Evolutionary conservation across 2,329 filamentous ascomycete species (phyloP), one percentile per base, ranked within the genome.

Genomic region (Talaromyces verruculosus): DNA sequence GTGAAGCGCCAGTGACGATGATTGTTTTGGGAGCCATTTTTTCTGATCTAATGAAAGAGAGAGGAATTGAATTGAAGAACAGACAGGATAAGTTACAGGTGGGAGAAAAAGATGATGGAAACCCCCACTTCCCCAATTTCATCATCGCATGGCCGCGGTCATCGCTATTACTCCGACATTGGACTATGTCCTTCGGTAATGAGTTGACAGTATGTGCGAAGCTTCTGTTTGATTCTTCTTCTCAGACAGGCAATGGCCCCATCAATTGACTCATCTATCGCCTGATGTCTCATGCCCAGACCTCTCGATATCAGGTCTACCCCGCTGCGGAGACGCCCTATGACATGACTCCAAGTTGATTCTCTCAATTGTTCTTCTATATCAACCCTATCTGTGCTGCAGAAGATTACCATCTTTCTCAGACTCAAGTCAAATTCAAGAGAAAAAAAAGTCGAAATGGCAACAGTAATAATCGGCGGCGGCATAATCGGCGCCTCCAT

Each of bases 401-500:
- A 57, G 17, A 33, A 35, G 7, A 15, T 17, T 41, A 5, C 0
- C 5, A 60, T 60, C 37, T 30, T 11, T 39, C n/a, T n/a, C 37
- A 25, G 3, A 25, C 4, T 55, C 51, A 19, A 35, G 53, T 37
- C 53, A 37, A 35, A 37, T n/a, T 10, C 41, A 10, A 6, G 11
- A 45, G 3, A 5, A 17, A 41, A 41, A 17, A 41, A 41, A 13
- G 17, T 17, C 39, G 15, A n/a, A 17, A 41, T 41, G 41, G 41
- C 82, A 13, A 91, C 87, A 1, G 83, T 91, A 15, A 90, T 91
- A 61, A 75, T 92, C 41, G 90, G 89, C 65, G 84, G 86, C 53
- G 89, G 89, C 55, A 89, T 92, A 71, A 89, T 92, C 62, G 89
- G 89, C 67, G 79, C 87, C 39, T 87, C 88, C 1, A 89, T 87